A percentile compares a stretch with the other conserved stretches of the same genome.
Conservation (phyloP, 129 eudicot species). For the Heracleum sosnowskyi region DNA sequence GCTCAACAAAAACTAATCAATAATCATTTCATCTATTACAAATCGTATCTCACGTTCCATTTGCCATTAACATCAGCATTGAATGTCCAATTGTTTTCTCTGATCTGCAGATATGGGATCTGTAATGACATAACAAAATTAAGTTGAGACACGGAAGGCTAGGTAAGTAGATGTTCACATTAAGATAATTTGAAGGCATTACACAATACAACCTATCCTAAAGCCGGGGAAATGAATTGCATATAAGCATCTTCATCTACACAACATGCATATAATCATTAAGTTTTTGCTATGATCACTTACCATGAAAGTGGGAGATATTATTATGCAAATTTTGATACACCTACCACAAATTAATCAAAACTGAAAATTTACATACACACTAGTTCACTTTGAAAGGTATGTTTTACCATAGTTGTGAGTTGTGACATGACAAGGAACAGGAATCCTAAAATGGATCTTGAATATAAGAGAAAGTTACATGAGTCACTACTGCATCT, state of each 20-base stretch:
- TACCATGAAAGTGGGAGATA: neutral
- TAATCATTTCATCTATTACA: constrained; percentile 30
- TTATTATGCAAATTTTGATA: neutral
- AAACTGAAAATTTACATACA: neutral
- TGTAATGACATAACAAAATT: constrained; percentile 21
- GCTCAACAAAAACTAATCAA: constrained; percentile 11
- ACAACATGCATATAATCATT: neutral
- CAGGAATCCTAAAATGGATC: neutral
- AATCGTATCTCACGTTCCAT: constrained; percentile 85
- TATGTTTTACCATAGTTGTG: neutral
- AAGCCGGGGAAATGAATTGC: neutral
- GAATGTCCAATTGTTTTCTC: constrained; percentile 91
- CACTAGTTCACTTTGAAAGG: neutral
- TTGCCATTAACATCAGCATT: constrained; percentile 59
- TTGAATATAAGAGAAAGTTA: neutral
- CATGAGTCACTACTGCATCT: neutral
- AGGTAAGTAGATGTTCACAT: neutral
- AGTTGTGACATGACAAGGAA: neutral
- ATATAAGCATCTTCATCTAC: neutral
- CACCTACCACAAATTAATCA: neutral
- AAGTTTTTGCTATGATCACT: neutral
- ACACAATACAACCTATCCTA: neutral
- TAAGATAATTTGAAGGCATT: neutral
- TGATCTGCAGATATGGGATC: constrained; percentile 74
- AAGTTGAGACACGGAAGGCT: neutral